phyloP scores from a whole-genome alignment of 352 stramenopile species.

The Poterioochromonas sp. region DNA sequence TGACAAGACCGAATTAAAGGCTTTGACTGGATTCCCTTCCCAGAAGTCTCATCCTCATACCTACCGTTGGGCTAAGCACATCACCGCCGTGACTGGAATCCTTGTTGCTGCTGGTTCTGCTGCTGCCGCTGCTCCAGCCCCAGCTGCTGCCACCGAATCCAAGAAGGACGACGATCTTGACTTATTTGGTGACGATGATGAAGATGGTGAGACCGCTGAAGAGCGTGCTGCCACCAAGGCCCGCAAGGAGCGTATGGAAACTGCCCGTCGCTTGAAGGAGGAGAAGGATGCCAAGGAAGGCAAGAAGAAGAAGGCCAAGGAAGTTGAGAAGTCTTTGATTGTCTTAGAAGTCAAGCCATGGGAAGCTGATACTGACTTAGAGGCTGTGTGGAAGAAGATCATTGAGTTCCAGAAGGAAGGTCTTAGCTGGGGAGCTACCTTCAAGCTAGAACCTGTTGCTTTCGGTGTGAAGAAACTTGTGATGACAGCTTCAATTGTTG shows the following conservation, averaged over 20 bases:
- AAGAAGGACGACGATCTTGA: constrained; percentile 47
- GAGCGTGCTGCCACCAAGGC: constrained; percentile 45
- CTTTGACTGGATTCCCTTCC: background rate
- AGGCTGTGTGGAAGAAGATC: constrained; percentile 47
- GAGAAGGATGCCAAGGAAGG: constrained; percentile 50
- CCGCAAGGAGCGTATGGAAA: constrained; percentile 28
- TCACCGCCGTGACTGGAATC: background rate
- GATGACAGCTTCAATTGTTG: constrained; percentile 66
- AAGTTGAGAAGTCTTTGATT: constrained; percentile 44
- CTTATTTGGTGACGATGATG: constrained; percentile 54
- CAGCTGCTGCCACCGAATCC: background rate
- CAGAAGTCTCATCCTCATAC: background rate
- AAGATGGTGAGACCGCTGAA: constrained; percentile 49
- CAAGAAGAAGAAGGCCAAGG: constrained; percentile 49
- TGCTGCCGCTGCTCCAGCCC: background rate
- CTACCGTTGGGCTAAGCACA: constrained; percentile 28
- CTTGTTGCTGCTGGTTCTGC: background rate
- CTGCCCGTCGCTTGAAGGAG: constrained; percentile 37
- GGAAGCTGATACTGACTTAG: constrained; percentile 64
- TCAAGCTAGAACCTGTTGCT: constrained; percentile 68
- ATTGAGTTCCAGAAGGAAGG: constrained; percentile 54
- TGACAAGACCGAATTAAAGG: constrained; percentile 4
- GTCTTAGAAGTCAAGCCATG: constrained; percentile 60
- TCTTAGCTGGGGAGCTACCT: constrained; percentile 61
- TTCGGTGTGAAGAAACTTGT: constrained; percentile 74